Evolutionary conservation across 345 rosid genomes (phyloP).

Genomic region (Moricandia arvensis): DNA sequence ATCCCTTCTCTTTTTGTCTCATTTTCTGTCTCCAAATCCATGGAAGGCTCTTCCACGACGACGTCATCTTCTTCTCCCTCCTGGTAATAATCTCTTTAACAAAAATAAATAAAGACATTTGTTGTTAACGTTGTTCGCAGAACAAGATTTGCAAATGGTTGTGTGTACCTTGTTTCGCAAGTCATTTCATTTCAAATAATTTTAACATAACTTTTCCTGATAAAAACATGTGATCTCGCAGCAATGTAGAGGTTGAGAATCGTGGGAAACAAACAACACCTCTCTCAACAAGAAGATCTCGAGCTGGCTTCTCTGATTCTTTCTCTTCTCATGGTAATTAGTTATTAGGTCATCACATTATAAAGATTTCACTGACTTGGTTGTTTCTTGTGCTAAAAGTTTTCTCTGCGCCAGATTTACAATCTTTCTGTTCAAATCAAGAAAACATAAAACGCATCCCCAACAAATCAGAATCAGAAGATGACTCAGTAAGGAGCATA

Average conservation of each 20-base stretch:
- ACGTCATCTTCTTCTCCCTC: slow-evolving; percentile 34
- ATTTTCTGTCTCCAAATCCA: slow-evolving; percentile 21
- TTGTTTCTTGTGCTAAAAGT: not conserved
- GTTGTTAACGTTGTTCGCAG: not conserved
- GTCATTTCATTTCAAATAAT: too few relatives aligned
- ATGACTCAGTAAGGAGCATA: slow-evolving; percentile 40
- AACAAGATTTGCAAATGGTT: not conserved
- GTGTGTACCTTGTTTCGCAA: slow-evolving; percentile 14
- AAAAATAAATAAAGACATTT: not conserved
- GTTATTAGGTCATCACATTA: not conserved
- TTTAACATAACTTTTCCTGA: too few relatives aligned
- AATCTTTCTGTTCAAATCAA: slow-evolving; percentile 27
- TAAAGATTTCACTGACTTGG: not conserved
- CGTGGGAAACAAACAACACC: slow-evolving; percentile 31
- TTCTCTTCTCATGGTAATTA: slow-evolving; percentile 48
- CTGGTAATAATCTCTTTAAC: too few relatives aligned
- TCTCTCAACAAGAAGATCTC: slow-evolving; percentile 35
- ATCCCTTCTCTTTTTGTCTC: slow-evolving; percentile 16
- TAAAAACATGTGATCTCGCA: slow-evolving; percentile 19
- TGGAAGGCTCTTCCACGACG: slow-evolving; percentile 34
- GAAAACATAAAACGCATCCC: not conserved
- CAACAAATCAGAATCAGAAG: slow-evolving; percentile 22
- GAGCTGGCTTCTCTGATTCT: slow-evolving; percentile 52
- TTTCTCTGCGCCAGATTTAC: slow-evolving; percentile 37
- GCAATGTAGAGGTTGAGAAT: slow-evolving; percentile 36